Evolutionary conservation across 805 yeast genomes (phyloP), one percentile per base, ranked within the genome.

Genomic region (Wickerhamomyces subpelliculosus): DNA sequence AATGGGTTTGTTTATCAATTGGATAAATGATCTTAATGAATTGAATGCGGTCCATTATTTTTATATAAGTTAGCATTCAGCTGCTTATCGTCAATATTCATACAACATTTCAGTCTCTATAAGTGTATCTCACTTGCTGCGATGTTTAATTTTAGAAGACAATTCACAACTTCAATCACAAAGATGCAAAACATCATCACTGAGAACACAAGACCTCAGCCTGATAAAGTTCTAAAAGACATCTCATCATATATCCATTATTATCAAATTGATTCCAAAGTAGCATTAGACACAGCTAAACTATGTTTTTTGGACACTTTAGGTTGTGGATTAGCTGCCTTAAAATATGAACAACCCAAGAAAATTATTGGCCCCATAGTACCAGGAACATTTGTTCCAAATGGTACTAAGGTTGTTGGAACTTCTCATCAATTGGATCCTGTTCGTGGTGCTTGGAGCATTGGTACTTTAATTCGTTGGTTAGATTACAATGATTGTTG

Each of bases 401-500:
- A 72, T 45, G 81, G 80, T 36, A 61, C 78, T n/a, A 67, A 62
- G 36, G 70, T 75, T 28, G 64, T 72, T 24, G 82, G 82, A 23
- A 76, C 82, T 2, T 44, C 53, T 30, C 62, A 66, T 46, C 65
- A 61, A 40, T 54, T 70, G 47, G 80, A 76, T 51, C 82, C 82
- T 14, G 61, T 75, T 31, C 67, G 73, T 40, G 81, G 75, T 31
- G 79, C 80, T 16, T 75, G 75, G 59, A 60, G 73, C 30, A 70
- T 73, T 41, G 80, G 80, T 9, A 69, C 79, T 17, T 55, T 69
- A 41, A 72, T 75, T 48, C 65, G 82, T 41, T 75, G 81, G 81
- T 57, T 75, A 39, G 82, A 75, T 47, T 75, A 67, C 60, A 75
- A 75, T 44, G 81, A 75, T 52, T 75, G 81, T 55, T 75, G 81